Base-by-base conservation (phyloP, 2,329 filamentous ascomycete species). In the Neopestalotiopsis clavispora region DNA sequence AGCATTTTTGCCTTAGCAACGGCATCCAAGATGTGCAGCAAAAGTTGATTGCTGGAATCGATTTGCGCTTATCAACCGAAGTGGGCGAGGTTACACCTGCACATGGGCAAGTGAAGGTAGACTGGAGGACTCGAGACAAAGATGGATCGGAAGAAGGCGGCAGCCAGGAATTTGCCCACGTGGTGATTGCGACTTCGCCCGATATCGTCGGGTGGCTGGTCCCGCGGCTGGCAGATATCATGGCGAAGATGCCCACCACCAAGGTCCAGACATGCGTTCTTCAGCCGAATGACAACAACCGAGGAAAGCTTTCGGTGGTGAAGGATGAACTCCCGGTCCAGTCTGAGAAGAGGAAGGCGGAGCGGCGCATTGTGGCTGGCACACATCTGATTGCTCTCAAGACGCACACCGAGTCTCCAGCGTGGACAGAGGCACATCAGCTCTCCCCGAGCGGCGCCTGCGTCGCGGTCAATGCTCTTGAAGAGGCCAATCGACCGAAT, bases 11-110 rank as follows among this genome's bases (percentile, higher is more conserved):
- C 2, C 85, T 87, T 12, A 80, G 80, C 0, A 83, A 81, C 1
- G 86, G 87, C 3, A 84, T 89, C 0, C 77, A 80, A 6, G 78
- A 81, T 49, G 86, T 88, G 0, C 84, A 89, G 74, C 73, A 76
- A n/a, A 82, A 75, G 23, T 79, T 89, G 14, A 75, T 78, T 0
- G 57, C 78, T 6, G 84, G 80, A 0, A 71, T 87, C 40, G 75
- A 82, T 2, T 75, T 84, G n/a, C 78, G 81, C 7, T 79, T 86
- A 4, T 79, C 77, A 4, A 77, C 81, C 0, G 75, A 77, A 0
- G 82, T 86, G 0, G 72, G 76, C 2, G 72, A 76, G 34, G 79
- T 84, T 1, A 74, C 78, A 38, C 74, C 78, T 5, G 65, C 66
- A 23, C 72, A 70, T 72, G 90, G 45, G 45, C 45, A 52, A 52